phyloP scores from a whole-genome alignment of 805 yeast genomes.

The Kodamaea lidongshanica region DNA sequence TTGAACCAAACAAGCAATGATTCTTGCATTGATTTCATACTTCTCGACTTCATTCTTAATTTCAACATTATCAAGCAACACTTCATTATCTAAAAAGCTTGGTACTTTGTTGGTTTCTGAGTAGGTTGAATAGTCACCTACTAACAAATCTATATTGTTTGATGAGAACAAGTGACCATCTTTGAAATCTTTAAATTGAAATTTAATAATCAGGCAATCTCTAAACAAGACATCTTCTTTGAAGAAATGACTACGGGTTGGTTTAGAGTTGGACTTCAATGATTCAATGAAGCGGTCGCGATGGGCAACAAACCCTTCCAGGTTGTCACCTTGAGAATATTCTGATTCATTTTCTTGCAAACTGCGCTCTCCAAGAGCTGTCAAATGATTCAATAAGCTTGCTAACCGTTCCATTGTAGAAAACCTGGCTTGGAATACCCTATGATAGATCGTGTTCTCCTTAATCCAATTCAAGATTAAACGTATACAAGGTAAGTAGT shows the following conservation, averaged over 20 bases:
- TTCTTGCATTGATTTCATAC: constrained; percentile 26
- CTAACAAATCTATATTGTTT: constrained; percentile 16
- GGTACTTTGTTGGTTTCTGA: constrained; percentile 13
- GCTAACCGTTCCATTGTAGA: constrained; percentile 10
- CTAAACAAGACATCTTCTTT: constrained; percentile 58
- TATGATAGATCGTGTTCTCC: constrained; percentile 32
- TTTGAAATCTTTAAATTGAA: constrained; percentile 54
- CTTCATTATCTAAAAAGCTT: constrained; percentile 17
- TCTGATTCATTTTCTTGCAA: constrained; percentile 3
- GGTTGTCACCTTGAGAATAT: constrained; percentile 4
- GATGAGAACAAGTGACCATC: constrained; percentile 42
- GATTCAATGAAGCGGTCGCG: constrained; percentile 8
- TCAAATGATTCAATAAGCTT: constrained; percentile 13
- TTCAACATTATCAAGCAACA: neutral
- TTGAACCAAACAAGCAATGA: constrained; percentile 20
- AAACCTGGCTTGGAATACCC: constrained; percentile 10
- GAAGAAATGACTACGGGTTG: constrained; percentile 49
- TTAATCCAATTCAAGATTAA: constrained; percentile 54
- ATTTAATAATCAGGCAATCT: constrained; percentile 53
- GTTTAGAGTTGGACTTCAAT: constrained; percentile 23
- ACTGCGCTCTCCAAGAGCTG: constrained; percentile 7
- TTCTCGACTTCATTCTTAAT: constrained; percentile 4
- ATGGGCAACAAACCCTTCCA: constrained; percentile 1
- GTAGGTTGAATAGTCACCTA: constrained; percentile 16
- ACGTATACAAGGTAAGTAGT: constrained; percentile 25